Conservation (phyloP, 2,329 filamentous ascomycete genomes). For the Hypoxylon sp. region DNA sequence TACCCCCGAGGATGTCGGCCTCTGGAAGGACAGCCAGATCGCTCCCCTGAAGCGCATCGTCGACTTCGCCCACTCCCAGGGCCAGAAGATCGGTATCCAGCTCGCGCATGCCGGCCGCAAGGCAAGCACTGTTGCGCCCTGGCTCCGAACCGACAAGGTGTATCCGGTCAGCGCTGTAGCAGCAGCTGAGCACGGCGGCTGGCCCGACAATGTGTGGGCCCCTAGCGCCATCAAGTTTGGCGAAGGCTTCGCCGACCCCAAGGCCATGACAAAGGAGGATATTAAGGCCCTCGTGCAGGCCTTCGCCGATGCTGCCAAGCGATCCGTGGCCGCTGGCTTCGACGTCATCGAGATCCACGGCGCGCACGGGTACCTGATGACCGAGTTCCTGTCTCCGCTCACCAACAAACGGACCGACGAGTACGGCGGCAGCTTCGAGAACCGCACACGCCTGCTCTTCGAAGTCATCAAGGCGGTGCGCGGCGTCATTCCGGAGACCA, state of each 20-base stretch:
- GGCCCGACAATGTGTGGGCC: conserved; percentile 69
- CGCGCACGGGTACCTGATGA: conserved; percentile 65
- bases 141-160: conserved; percentile 70
- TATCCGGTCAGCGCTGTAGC: conserved; percentile 65
- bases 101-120: conserved; percentile 85
- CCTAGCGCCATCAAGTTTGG: conserved; percentile 72
- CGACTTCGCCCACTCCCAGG: conserved; percentile 85
- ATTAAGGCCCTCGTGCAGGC: conserved; percentile 67
- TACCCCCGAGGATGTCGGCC: conserved; percentile 81
- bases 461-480: conserved; percentile 69
- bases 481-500: conserved; percentile 65
- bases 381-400: conserved; percentile 60
- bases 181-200: conserved; percentile 66
- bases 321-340: conserved; percentile 70
- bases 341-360: conserved; percentile 63
- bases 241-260: conserved; percentile 69
- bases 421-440: conserved; percentile 77
- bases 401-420: conserved; percentile 63
- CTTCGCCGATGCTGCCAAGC: conserved; percentile 71
- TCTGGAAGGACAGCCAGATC: conserved; percentile 90
- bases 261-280: conserved; percentile 65
- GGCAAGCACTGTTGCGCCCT: conserved; percentile 73
- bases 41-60: conserved; percentile 77
- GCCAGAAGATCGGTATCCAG: conserved; percentile 83
- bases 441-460: conserved; percentile 73